Evolutionary conservation across 2,329 filamentous ascomycete species (phyloP).

Genomic region (Magnaporthales sp.): DNA sequence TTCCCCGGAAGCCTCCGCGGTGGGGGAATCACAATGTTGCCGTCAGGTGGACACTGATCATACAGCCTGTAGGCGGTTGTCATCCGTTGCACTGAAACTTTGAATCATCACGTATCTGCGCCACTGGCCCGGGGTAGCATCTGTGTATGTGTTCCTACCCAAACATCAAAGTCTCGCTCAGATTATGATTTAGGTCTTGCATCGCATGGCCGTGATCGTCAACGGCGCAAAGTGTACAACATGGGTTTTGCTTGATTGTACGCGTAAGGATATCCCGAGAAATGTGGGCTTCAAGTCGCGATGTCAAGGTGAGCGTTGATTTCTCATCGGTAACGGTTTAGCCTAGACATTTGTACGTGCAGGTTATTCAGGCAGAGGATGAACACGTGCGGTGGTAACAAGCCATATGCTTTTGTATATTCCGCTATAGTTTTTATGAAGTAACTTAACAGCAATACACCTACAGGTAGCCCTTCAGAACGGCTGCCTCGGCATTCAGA

Average conservation of each 20-base stretch:
- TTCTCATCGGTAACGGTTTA: neutral
- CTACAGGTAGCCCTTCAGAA: constrained; percentile 78
- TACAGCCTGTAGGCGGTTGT: neutral
- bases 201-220: neutral
- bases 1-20: neutral
- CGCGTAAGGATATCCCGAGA: neutral
- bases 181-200: neutral
- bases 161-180: neutral
- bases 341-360: too few species aligned
- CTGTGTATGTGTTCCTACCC: neutral
- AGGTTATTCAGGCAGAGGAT: neutral
- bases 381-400: neutral
- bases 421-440: neutral
- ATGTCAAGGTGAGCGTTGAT: neutral
- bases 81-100: neutral
- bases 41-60: neutral
- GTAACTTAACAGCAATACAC: neutral
- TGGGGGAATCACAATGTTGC: neutral
- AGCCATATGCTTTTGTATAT: neutral
- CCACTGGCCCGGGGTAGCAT: neutral
- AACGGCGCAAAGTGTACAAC: neutral
- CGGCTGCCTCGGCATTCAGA: constrained; percentile 84
- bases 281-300: neutral
- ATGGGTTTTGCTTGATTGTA: neutral
- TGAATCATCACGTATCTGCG: neutral